Evolutionary conservation across 768 basidiomycete genomes (phyloP), one percentile per base, ranked within the genome.

Genomic region (Suillus americanus): DNA sequence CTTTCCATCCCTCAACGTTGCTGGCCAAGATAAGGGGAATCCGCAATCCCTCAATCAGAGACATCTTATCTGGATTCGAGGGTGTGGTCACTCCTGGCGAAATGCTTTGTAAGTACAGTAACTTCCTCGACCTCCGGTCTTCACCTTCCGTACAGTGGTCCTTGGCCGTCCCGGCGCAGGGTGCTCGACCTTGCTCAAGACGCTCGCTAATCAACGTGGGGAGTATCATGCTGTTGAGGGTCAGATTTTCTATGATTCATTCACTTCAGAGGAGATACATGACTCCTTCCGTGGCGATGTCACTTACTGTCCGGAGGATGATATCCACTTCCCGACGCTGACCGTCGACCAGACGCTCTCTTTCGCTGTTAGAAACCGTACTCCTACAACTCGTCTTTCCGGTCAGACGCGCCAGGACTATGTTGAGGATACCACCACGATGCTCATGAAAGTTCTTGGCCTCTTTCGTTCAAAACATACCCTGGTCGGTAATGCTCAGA

Each of bases 151-250:
- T 64, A 5, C 69, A 91, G 90, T 96, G 23, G 94, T 95, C 12
- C 84, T 95, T 30, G 94, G 94, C 28, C 83, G 92, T 37, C 94
- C 94, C 0, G 91, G 91, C 10, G 87, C 92, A 0, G 94, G 95
- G 3, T 96, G 94, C 73, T 88, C 84, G 23, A 94, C 95, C 0
- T 81, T 97, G 51, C 85, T 97, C 62, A 94, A 94, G 75, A 83
- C 85, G 0, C 83, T 97, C 59, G 84, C 95, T n/a, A 95, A 95
- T 71, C 86, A 88, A 67, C 85, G 88, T 2, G 79, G 80, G 3
- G 89, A 89, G 65, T 95, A 83, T 70, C 81, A 91, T 64, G 71
- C 78, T 2, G 84, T 96, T 23, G 75, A 86, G 40, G 94, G 94
- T 37, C 80, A 89, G 1, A 84, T 95, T 3, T 78, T 80, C 59